Conservation (phyloP, 371 early-diverging fungal species). For the Mucor mucedo region DNA sequence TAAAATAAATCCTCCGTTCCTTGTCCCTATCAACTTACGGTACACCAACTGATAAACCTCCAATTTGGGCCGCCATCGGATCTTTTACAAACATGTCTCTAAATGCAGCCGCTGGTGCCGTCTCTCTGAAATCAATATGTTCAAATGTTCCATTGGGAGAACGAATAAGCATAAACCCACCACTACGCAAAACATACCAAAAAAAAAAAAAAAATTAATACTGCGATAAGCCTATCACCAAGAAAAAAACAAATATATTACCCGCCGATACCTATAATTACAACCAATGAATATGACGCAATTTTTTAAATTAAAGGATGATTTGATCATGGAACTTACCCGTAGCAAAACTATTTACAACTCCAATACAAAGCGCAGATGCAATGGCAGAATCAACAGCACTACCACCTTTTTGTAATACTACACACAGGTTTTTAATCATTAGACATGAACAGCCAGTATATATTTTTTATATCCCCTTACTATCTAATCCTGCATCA, state of each 20-base stretch:
- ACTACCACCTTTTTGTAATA: slow-evolving; percentile 90
- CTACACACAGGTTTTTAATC: slow-evolving; percentile 25
- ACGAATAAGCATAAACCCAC: slow-evolving; percentile 97
- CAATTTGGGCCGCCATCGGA: slow-evolving; percentile 71
- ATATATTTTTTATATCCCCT: not conserved
- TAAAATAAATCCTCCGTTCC: too few relatives aligned
- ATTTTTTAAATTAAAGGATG: slow-evolving; percentile 8
- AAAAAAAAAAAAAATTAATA: not conserved
- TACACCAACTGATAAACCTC: slow-evolving; percentile 87
- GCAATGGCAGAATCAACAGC: slow-evolving; percentile 98
- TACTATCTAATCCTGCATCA: slow-evolving; percentile 80
- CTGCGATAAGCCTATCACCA: not conserved
- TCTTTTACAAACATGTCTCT: slow-evolving; percentile 74
- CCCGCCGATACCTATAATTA: slow-evolving; percentile 48
- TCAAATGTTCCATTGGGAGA: slow-evolving; percentile 61
- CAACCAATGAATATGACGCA: slow-evolving; percentile 28
- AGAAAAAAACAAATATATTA: slow-evolving; percentile 21
- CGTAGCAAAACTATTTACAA: slow-evolving; percentile 91
- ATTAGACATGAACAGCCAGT: too few relatives aligned
- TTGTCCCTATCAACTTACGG: slow-evolving; percentile 64
- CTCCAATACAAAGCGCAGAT: slow-evolving; percentile 91
- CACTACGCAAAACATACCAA: slow-evolving; percentile 45
- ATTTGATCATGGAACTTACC: slow-evolving; percentile 65
- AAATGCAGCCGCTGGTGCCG: slow-evolving; percentile 78
- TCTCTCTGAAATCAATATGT: slow-evolving; percentile 87